phyloP scores from a whole-genome alignment of 441 rosid species.

The Lepidium campestre region DNA sequence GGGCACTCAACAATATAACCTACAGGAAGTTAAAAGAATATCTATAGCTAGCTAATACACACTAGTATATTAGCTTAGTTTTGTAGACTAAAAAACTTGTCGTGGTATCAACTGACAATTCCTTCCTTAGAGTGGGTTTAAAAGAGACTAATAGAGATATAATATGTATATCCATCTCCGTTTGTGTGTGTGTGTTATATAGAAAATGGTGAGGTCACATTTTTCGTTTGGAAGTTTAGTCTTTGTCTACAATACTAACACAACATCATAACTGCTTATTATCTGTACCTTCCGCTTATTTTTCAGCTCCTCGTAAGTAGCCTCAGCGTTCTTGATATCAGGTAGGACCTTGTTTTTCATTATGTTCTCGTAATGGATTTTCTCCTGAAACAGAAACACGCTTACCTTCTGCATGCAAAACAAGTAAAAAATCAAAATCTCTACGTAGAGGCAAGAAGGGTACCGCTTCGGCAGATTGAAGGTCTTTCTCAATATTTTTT shows the following conservation, averaged over 20 bases:
- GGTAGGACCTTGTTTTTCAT: constrained; percentile 75
- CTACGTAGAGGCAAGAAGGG: constrained; percentile 10
- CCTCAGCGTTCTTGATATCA: constrained; percentile 68
- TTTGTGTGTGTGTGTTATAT: neutral
- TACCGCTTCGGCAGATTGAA: constrained; percentile 58
- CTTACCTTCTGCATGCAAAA: constrained; percentile 18
- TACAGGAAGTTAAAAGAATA: neutral
- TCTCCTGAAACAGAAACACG: constrained; percentile 49
- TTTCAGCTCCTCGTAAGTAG: constrained; percentile 48
- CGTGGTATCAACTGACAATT: neutral
- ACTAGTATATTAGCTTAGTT: neutral
- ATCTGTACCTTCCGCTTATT: constrained; percentile 48
- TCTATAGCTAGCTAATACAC: neutral
- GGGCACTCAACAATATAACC: neutral
- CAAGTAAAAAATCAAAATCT: constrained; percentile 1
- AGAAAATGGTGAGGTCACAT: neutral
- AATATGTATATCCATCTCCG: neutral
- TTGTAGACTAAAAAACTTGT: constrained; percentile 5
- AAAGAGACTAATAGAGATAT: neutral
- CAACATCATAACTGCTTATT: neutral
- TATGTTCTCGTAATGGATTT: constrained; percentile 66
- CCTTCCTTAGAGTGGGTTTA: neutral
- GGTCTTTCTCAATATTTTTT: constrained; percentile 62
- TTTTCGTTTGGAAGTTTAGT: neutral
- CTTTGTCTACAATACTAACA: neutral